phyloP scores from a whole-genome alignment of 192 early-diverging fungal genomes.

The Dispira simplex region DNA sequence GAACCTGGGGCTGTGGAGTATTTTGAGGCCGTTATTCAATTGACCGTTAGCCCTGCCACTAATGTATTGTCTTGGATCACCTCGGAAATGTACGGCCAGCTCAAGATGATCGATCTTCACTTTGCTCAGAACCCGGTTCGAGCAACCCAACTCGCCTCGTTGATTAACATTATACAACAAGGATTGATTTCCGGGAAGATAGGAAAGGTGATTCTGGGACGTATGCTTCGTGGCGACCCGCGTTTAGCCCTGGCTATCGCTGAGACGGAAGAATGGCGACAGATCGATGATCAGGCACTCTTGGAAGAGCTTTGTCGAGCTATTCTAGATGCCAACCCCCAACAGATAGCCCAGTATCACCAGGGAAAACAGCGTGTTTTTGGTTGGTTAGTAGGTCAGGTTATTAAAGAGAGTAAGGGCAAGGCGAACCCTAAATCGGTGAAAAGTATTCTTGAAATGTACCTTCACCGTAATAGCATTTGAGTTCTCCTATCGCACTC shows the following conservation, averaged over 20 bases:
- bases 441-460: conserved; percentile 35
- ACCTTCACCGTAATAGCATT: too few species aligned
- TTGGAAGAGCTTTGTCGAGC: conserved; percentile 28
- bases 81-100: conserved; percentile 32
- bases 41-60: conserved; percentile 17
- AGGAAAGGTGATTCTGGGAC: conserved; percentile 51
- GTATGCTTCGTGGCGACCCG: conserved; percentile 48
- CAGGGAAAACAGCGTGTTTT: conserved; percentile 49
- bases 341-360: conserved; percentile 34
- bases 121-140: conserved; percentile 35
- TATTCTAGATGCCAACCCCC: conserved; percentile 23
- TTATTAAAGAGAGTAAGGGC: conserved; percentile 66
- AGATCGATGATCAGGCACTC: conserved; percentile 25
- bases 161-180: conserved; percentile 43
- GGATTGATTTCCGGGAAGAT: conserved; percentile 39
- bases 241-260: conserved; percentile 37
- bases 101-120: conserved; percentile 21
- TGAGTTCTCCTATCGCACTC: too few species aligned
- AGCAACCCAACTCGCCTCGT: conserved; percentile 31
- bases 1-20: conserved; percentile 58
- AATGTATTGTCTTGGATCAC: conserved; percentile 29
- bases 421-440: conserved; percentile 57
- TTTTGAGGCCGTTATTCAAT: conserved; percentile 46
- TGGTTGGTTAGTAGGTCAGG: conserved; percentile 71
- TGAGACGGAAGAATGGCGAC: conserved; percentile 39